These are phyloP conservation scores for Epichloe baconii DNA, from an alignment of 2,329 filamentous ascomycete species.

Conservation along the genomic window DNA sequence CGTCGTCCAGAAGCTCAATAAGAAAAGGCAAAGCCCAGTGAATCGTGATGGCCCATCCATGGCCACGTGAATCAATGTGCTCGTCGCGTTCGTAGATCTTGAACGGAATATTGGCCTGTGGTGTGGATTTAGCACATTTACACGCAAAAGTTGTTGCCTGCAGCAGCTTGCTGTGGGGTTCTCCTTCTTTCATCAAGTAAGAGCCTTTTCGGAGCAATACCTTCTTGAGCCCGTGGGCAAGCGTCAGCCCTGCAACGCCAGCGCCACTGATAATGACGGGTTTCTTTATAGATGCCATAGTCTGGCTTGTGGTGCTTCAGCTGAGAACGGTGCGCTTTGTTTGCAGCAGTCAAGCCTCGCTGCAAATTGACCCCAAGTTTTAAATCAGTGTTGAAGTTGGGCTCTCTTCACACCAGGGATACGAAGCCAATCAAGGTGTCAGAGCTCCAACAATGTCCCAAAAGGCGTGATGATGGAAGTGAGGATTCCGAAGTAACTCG, in stretches of 20 bases:
- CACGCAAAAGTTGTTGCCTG: too few species aligned
- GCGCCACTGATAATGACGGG: slow-evolving; percentile 25
- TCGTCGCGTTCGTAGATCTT: slow-evolving; percentile 19
- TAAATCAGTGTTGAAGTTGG: too few species aligned
- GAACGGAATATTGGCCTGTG: slow-evolving; percentile 18
- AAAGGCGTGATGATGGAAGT: too few species aligned
- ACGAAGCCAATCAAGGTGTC: too few species aligned
- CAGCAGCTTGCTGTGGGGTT: too few species aligned
- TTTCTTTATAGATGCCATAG: slow-evolving; percentile 7
- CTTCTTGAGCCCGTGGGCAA: slow-evolving; percentile 25
- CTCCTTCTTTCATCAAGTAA: not conserved
- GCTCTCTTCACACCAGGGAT: too few species aligned
- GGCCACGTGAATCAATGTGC: slow-evolving; percentile 17
- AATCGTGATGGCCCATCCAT: slow-evolving; percentile 47
- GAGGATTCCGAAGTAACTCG: too few species aligned
- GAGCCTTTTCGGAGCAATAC: slow-evolving; percentile 7
- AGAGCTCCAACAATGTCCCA: too few species aligned
- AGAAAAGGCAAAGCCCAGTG: slow-evolving; percentile 38
- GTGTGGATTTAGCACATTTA: not conserved
- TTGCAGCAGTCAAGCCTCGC: not conserved
- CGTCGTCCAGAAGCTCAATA: slow-evolving; percentile 12
- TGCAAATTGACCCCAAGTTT: too few species aligned
- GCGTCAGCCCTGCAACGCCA: slow-evolving; percentile 23
- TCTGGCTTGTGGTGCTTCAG: not conserved
- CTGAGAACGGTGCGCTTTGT: not conserved